Conservation (phyloP, 148 eudicot species). For the Polygonum maritimum region DNA sequence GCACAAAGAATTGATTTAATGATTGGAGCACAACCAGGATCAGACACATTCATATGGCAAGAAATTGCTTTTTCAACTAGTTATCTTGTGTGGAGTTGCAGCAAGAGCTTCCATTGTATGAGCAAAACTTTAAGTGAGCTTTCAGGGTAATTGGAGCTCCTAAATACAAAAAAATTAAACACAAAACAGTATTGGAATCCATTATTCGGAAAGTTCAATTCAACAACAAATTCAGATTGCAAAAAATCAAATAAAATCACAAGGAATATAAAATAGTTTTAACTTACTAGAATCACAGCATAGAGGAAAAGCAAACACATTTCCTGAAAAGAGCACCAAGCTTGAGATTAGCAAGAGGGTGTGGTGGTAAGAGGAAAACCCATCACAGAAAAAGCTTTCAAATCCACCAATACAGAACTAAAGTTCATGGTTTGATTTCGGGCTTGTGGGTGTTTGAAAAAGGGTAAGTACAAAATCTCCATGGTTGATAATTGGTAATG, state of each 20-base stretch:
- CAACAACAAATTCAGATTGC: background rate
- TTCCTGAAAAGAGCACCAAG: background rate
- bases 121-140: slow-evolving; percentile 44
- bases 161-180: slow-evolving; percentile 12
- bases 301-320: slow-evolving; percentile 5
- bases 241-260: background rate
- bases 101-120: slow-evolving; percentile 55
- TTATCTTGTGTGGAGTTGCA: slow-evolving; percentile 53
- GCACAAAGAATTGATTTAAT: slow-evolving; percentile 64
- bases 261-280: background rate
- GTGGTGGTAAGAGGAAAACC: slow-evolving; percentile 4
- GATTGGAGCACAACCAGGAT: slow-evolving; percentile 52
- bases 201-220: background rate
- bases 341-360: slow-evolving; percentile 3
- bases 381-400: background rate
- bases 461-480: background rate
- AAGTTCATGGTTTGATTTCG: background rate
- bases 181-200: background rate
- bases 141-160: slow-evolving; percentile 43
- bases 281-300: slow-evolving; percentile 5
- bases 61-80: slow-evolving; percentile 47
- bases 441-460: background rate
- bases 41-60: slow-evolving; percentile 55
- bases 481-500: background rate
- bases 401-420: background rate